phyloP scores from a whole-genome alignment of 148 eudicot genomes.

The Rhododendron williamsianum region DNA sequence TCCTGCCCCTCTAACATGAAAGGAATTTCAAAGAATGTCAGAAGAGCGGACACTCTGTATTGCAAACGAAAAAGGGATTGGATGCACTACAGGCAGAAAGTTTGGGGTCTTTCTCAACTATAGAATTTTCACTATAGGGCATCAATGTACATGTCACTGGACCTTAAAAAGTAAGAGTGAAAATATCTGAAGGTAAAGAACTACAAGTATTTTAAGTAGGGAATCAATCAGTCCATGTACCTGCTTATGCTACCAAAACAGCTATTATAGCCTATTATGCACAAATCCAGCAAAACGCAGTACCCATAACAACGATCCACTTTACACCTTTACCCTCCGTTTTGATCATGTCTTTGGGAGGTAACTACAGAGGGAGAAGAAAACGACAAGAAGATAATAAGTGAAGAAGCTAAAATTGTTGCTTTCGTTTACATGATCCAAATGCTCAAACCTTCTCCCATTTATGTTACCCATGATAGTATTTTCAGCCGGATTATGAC shows the following conservation, averaged over 20 bases:
- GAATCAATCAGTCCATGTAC: not conserved
- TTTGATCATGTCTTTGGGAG: not conserved
- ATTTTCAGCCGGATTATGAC: not conserved
- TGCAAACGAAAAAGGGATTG: not conserved
- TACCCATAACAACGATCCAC: not conserved
- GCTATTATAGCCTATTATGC: not conserved
- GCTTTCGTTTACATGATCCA: not conserved
- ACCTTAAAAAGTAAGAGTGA: not conserved
- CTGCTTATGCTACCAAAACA: not conserved
- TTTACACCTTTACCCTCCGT: not conserved
- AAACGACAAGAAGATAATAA: not conserved
- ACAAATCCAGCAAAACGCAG: not conserved
- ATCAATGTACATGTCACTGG: not conserved
- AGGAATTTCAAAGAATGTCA: not conserved
- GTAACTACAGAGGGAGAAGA: not conserved
- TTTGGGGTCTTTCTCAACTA: not conserved
- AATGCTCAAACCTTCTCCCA: not conserved
- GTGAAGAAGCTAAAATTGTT: not conserved
- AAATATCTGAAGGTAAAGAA: not conserved
- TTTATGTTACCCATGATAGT: not conserved
- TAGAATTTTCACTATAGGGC: not conserved
- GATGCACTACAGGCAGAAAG: not conserved
- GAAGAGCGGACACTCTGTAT: not conserved
- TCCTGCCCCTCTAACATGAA: not conserved
- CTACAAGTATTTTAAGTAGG: not conserved